Percentiles rank a stretch among this genome's conserved stretches.
These are phyloP conservation scores for Cutaneotrichosporon arboriforme DNA, from an alignment of 1,284 basidiomycete species.

Conservation along the genomic window DNA sequence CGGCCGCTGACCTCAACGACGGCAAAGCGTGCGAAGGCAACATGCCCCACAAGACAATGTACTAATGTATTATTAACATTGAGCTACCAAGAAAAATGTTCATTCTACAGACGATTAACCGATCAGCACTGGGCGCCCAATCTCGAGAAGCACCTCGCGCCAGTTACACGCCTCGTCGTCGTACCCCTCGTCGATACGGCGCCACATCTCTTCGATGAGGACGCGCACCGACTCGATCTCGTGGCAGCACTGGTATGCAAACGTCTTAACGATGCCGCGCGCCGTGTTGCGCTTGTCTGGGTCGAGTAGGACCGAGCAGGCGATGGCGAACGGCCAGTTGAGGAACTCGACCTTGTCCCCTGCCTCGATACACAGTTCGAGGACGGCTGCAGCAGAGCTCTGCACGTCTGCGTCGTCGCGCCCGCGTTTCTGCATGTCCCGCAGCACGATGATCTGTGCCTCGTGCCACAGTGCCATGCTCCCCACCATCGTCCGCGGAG, in stretches of 20 bases:
- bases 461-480: conserved; percentile 35
- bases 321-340: conserved; percentile 39
- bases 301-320: conserved; percentile 24
- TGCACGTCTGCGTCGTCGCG: conserved; percentile 29
- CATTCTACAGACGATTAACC: conserved; percentile 9
- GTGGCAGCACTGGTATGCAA: conserved; percentile 38
- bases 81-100: too few relatives aligned
- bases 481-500: conserved; percentile 28
- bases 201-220: conserved; percentile 40
- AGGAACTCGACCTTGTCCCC: conserved; percentile 43
- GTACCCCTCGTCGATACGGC: conserved; percentile 33
- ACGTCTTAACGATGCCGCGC: conserved; percentile 30
- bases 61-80: too few relatives aligned
- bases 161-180: conserved; percentile 37
- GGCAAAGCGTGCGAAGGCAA: too few relatives aligned
- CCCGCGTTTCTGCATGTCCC: conserved; percentile 24
- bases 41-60: too few relatives aligned
- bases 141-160: conserved; percentile 36
- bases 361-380: conserved; percentile 31
- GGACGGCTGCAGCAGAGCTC: conserved; percentile 24
- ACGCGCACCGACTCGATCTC: conserved; percentile 29
- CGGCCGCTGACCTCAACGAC: too few relatives aligned
- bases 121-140: conserved; percentile 32
- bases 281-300: conserved; percentile 22
- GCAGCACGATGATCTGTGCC: conserved; percentile 29